These are phyloP conservation scores for Medicago ruthenica DNA, from an alignment of 306 rosid species.

Conservation along the genomic window DNA sequence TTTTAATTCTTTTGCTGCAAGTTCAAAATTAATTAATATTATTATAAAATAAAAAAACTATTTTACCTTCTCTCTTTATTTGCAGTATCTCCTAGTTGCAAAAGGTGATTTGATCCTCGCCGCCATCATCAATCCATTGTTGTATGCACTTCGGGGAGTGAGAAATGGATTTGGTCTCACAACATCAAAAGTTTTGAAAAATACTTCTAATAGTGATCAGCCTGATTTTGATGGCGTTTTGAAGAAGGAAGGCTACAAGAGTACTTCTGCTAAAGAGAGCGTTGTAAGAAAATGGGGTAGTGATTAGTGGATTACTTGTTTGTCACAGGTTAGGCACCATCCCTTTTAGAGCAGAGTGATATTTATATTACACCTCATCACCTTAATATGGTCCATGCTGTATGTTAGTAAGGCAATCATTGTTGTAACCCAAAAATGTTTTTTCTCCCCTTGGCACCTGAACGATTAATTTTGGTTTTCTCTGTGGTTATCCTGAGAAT, in stretches of 20 bases:
- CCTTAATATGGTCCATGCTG: conserved; percentile 24
- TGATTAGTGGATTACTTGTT: conserved; percentile 51
- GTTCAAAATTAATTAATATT: not conserved
- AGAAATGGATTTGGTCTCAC: conserved; percentile 69
- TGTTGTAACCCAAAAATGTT: conserved; percentile 8
- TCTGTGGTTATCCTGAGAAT: conserved; percentile 18
- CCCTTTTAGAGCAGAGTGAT: conserved; percentile 18
- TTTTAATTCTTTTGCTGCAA: conserved; percentile 25
- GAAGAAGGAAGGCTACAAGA: conserved; percentile 56
- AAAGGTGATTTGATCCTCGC: conserved; percentile 90
- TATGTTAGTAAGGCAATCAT: conserved; percentile 25
- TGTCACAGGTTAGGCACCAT: conserved; percentile 46
- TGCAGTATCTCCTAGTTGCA: conserved; percentile 78
- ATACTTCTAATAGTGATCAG: conserved; percentile 47
- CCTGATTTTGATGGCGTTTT: conserved; percentile 47
- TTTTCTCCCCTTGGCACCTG: conserved; percentile 11
- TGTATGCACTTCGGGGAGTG: conserved; percentile 81
- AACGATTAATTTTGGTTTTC: conserved; percentile 1
- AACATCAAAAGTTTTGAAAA: conserved; percentile 61
- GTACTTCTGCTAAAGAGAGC: conserved; percentile 76
- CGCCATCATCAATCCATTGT: conserved; percentile 73
- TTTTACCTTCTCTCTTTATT: conserved; percentile 32
- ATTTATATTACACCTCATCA: conserved; percentile 24
- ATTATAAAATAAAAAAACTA: not conserved
- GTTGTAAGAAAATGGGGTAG: conserved; percentile 86